Percentiles rank a stretch among this genome's conserved stretches.
Evolutionary conservation across 2,329 filamentous ascomycete genomes (phyloP).

Genomic region (Cladophialophora exuberans): DNA sequence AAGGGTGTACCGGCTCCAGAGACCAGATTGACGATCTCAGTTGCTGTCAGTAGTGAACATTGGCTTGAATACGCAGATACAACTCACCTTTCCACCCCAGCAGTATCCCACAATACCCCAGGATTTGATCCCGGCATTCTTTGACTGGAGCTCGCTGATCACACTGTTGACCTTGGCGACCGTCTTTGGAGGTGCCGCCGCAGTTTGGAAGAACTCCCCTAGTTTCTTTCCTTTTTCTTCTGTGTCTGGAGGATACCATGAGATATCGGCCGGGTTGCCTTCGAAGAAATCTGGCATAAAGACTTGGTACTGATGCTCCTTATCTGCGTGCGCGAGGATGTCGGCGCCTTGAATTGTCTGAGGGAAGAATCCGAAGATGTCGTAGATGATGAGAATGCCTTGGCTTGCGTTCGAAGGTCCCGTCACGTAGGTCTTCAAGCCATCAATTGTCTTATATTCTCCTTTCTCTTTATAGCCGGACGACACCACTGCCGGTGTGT

Average conservation of each 20-base stretch:
- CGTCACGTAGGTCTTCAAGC: conserved; percentile 65
- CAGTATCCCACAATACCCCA: conserved; percentile 67
- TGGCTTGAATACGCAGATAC: not conserved
- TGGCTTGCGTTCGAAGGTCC: conserved; percentile 59
- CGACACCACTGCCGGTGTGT: conserved; percentile 27
- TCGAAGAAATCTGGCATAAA: conserved; percentile 93
- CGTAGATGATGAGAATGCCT: conserved; percentile 61
- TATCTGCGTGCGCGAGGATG: conserved; percentile 64
- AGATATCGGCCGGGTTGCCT: conserved; percentile 68
- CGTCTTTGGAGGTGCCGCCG: conserved; percentile 61
- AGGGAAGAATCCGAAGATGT: conserved; percentile 63
- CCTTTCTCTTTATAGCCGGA: conserved; percentile 50
- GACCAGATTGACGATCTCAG: conserved; percentile 52
- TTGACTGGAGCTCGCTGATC: conserved; percentile 57
- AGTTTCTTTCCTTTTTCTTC: conserved; percentile 64
- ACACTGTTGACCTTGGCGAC: conserved; percentile 59
- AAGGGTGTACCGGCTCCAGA: conserved; percentile 59
- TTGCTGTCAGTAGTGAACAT: not conserved
- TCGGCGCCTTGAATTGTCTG: conserved; percentile 67
- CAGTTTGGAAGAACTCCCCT: conserved; percentile 60
- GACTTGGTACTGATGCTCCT: conserved; percentile 75
- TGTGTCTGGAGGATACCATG: conserved; percentile 63
- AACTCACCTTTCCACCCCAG: conserved; percentile 55
- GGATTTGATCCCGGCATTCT: conserved; percentile 50
- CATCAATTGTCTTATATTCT: conserved; percentile 61